Conservation (phyloP, 2,329 filamentous ascomycete genomes). For the Eutypella sp. region DNA sequence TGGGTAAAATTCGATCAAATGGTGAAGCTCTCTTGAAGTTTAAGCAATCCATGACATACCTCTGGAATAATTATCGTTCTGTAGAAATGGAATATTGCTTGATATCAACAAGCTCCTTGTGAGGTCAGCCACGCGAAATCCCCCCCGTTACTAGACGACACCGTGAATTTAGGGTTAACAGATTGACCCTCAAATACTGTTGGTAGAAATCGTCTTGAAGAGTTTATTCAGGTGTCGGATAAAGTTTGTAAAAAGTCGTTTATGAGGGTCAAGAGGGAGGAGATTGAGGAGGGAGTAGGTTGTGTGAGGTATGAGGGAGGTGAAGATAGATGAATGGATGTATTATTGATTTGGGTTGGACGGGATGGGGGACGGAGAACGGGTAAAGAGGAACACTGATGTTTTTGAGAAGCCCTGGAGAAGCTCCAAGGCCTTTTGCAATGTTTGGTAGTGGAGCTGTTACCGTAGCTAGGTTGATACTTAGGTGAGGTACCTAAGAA, state of each 20-base stretch:
- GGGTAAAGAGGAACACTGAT: constrained; percentile 3
- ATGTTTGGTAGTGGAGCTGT: constrained; percentile 7
- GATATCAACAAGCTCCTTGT: constrained; percentile 21
- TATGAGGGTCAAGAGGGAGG: not conserved
- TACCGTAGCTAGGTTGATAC: not conserved
- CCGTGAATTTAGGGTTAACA: not conserved
- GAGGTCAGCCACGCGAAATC: constrained; percentile 9
- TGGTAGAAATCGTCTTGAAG: not conserved
- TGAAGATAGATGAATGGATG: no score
- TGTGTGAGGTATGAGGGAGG: no score
- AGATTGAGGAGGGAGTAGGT: not conserved
- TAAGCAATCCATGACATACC: constrained; percentile 7
- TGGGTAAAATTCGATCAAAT: not conserved
- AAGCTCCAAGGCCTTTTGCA: constrained; percentile 1
- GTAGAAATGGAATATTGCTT: constrained; percentile 8
- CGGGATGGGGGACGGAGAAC: not conserved
- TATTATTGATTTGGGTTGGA: constrained; percentile 2
- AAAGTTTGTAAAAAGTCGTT: not conserved
- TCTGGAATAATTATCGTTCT: constrained; percentile 6
- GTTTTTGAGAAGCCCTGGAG: constrained; percentile 10
- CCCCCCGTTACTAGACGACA: not conserved
- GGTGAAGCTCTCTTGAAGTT: constrained; percentile 1
- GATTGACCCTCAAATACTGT: not conserved
- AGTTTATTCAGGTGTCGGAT: no score
- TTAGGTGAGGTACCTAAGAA: no score